A percentile compares a stretch with the other conserved stretches of the same genome.
Conservation (phyloP, 192 early-diverging fungal species). For the Mycoemilia scoparia region DNA sequence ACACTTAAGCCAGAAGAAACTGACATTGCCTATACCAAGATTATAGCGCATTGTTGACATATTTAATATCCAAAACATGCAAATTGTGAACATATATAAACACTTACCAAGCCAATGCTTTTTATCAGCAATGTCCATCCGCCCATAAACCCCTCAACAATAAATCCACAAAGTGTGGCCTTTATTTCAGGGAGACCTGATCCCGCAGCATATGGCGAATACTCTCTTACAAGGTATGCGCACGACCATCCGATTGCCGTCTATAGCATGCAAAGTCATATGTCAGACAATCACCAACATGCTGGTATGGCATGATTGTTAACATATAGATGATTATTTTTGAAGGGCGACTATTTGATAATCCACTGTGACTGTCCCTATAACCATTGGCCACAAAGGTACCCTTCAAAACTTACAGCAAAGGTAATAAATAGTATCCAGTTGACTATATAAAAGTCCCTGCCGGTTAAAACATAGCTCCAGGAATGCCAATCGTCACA, state of each 20-base stretch:
- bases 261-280: too few species aligned
- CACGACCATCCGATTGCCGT: too few species aligned
- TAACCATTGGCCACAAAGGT: conserved; percentile 50
- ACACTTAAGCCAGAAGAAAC: conserved; percentile 69
- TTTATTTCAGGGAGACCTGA: conserved; percentile 90
- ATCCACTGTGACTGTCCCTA: too few species aligned
- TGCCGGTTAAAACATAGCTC: conserved; percentile 37
- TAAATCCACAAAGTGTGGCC: conserved; percentile 70
- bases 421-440: conserved; percentile 72
- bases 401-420: too few species aligned
- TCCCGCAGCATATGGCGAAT: conserved; percentile 83
- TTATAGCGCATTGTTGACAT: conserved; percentile 11
- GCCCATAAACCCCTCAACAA: conserved; percentile 87
- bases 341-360: too few species aligned
- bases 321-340: too few species aligned
- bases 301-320: too few species aligned
- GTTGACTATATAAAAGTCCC: conserved; percentile 36
- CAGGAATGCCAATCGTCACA: conserved; percentile 61
- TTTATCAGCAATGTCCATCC: conserved; percentile 76
- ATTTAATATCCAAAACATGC: too few species aligned
- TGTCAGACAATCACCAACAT: too few species aligned
- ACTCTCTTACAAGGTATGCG: conserved; percentile 51
- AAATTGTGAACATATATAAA: too few species aligned
- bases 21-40: too few species aligned
- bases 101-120: conserved; percentile 48